Conservation (phyloP, 495 filamentous ascomycete species). For the Hypoxylon intermedium region DNA sequence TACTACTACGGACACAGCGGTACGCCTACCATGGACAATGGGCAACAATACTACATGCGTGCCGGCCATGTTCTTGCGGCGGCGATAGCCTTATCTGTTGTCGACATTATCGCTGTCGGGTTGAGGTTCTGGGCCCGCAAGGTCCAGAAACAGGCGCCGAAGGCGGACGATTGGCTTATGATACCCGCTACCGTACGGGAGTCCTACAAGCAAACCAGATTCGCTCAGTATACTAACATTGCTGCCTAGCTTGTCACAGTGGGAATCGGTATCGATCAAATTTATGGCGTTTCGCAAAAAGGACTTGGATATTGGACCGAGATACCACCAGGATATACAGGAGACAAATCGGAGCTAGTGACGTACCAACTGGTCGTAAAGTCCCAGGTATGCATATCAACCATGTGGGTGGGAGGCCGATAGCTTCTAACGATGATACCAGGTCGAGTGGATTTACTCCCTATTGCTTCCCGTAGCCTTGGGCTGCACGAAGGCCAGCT, state of each 20-base stretch:
- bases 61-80: slow-evolving; percentile 27
- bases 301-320: slow-evolving; percentile 22
- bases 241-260: slow-evolving; percentile 21
- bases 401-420: background rate
- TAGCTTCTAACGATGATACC: background rate
- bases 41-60: slow-evolving; percentile 21
- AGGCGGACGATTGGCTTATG: slow-evolving; percentile 49
- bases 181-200: slow-evolving; percentile 40
- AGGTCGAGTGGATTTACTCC: slow-evolving; percentile 32
- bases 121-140: slow-evolving; percentile 41
- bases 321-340: slow-evolving; percentile 16
- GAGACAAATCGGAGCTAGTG: slow-evolving; percentile 3
- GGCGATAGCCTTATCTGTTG: slow-evolving; percentile 16
- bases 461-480: slow-evolving; percentile 33
- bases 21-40: background rate
- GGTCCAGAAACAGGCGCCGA: slow-evolving; percentile 30
- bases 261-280: slow-evolving; percentile 23
- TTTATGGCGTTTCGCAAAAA: slow-evolving; percentile 31
- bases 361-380: slow-evolving; percentile 24
- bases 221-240: background rate
- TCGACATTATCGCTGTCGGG: slow-evolving; percentile 25
- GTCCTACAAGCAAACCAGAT: background rate
- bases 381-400: slow-evolving; percentile 8
- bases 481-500: slow-evolving; percentile 36
- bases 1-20: too few species aligned